Evolutionary conservation across 2,329 filamentous ascomycete species (phyloP).

Genomic region (Exophiala sp.): DNA sequence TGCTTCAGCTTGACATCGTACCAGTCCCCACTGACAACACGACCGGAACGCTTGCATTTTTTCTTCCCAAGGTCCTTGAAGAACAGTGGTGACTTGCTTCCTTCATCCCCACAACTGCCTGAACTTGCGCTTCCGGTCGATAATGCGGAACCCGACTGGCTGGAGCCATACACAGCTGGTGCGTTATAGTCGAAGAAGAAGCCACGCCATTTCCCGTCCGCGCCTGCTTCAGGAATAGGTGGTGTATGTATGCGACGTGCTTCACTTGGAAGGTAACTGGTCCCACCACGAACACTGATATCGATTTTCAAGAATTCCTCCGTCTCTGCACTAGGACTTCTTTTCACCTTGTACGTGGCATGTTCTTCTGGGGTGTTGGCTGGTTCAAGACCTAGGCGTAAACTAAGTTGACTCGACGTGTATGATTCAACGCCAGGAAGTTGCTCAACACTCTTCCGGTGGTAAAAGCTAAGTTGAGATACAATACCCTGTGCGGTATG

Average conservation of each 20-base stretch:
- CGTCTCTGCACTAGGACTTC: constrained; percentile 26
- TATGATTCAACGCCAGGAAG: constrained; percentile 15
- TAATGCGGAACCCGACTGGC: neutral
- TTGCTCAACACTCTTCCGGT: constrained; percentile 4
- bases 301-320: constrained; percentile 30
- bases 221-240: constrained; percentile 23
- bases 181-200: constrained; percentile 30
- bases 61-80: constrained; percentile 1
- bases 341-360: constrained; percentile 28
- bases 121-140: neutral
- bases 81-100: neutral
- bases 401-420: constrained; percentile 24
- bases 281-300: constrained; percentile 27
- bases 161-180: constrained; percentile 5
- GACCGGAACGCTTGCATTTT: constrained; percentile 11
- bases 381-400: constrained; percentile 23
- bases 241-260: constrained; percentile 29
- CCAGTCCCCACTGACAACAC: constrained; percentile 22
- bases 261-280: constrained; percentile 30
- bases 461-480: neutral
- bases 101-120: neutral
- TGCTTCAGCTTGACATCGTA: constrained; percentile 26
- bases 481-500: constrained; percentile 8
- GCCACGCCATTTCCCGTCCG: constrained; percentile 19
- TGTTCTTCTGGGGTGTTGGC: constrained; percentile 26